phyloP scores from a whole-genome alignment of 2,329 filamentous ascomycete genomes.

The Alternaria viburni region DNA sequence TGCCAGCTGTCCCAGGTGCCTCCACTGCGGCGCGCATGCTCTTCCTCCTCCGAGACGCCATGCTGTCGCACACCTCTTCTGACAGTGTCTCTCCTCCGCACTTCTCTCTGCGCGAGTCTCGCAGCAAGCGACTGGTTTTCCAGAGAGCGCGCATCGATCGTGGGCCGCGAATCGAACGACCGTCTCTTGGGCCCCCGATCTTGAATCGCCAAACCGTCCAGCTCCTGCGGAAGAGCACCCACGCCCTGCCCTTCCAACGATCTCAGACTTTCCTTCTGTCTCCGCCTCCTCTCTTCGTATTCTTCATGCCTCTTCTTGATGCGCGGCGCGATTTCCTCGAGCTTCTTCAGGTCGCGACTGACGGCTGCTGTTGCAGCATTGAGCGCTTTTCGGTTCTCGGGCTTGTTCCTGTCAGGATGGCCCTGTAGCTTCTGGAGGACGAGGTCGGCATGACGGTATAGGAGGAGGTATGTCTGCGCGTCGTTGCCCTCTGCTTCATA shows the following conservation, averaged over 20 bases:
- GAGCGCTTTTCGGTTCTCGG: constrained; percentile 63
- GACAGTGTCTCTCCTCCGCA: constrained; percentile 41
- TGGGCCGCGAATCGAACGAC: constrained; percentile 34
- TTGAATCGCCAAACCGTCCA: constrained; percentile 30
- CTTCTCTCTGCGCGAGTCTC: constrained; percentile 44
- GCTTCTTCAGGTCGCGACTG: constrained; percentile 67
- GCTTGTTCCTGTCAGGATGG: constrained; percentile 76
- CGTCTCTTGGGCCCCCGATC: constrained; percentile 22
- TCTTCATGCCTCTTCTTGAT: constrained; percentile 73
- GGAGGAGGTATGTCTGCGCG: constrained; percentile 85
- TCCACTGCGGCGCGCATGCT: constrained; percentile 61
- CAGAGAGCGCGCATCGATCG: constrained; percentile 37
- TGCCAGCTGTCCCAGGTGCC: constrained; percentile 63
- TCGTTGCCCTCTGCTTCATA: constrained; percentile 87
- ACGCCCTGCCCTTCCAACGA: constrained; percentile 30
- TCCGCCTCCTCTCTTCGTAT: constrained; percentile 32
- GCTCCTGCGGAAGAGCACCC: constrained; percentile 23
- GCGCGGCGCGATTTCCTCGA: constrained; percentile 80
- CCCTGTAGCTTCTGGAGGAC: constrained; percentile 74
- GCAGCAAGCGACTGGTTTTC: constrained; percentile 42
- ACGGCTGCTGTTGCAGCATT: constrained; percentile 67
- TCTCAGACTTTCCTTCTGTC: constrained; percentile 33
- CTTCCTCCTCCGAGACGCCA: constrained; percentile 63
- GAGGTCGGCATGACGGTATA: constrained; percentile 89
- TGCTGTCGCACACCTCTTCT: constrained; percentile 62